phyloP scores from a whole-genome alignment of 768 basidiomycete species.

The Trametes coccinea region DNA sequence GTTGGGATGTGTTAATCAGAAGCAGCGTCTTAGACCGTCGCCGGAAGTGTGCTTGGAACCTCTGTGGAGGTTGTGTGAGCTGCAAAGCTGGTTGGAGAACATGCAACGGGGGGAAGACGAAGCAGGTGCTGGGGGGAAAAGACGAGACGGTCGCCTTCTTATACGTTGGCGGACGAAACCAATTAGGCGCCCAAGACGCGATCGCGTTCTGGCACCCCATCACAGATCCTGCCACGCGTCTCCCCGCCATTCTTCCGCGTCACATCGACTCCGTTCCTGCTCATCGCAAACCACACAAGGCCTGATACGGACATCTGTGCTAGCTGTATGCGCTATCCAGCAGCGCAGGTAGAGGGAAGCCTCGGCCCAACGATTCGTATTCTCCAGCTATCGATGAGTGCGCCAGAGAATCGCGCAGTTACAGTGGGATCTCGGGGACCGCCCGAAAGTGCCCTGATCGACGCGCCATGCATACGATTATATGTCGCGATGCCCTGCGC shows the following conservation, averaged over 20 bases:
- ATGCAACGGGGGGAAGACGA: slow-evolving; percentile 52
- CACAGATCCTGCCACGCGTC: neutral
- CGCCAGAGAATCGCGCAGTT: no score
- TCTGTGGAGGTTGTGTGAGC: slow-evolving; percentile 85
- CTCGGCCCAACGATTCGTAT: no score
- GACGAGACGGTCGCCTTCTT: slow-evolving; percentile 1
- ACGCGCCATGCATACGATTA: neutral
- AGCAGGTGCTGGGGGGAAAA: neutral
- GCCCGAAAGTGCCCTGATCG: slow-evolving; percentile 6
- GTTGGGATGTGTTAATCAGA: slow-evolving; percentile 20
- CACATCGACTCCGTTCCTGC: no score
- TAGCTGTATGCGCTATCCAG: no score
- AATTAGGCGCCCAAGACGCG: neutral
- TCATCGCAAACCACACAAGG: no score
- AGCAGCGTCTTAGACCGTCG: slow-evolving; percentile 57
- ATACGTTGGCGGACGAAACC: slow-evolving; percentile 2
- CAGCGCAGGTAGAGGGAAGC: no score
- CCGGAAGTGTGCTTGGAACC: slow-evolving; percentile 82
- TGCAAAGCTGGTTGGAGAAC: slow-evolving; percentile 94
- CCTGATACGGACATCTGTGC: no score
- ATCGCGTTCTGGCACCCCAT: neutral
- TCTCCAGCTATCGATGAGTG: no score
- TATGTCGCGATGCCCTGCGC: no score
- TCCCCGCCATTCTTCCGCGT: neutral
- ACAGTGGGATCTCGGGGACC: no score